phyloP scores from a whole-genome alignment of 257 asterid genomes.

The Anisodus acutangulus region DNA sequence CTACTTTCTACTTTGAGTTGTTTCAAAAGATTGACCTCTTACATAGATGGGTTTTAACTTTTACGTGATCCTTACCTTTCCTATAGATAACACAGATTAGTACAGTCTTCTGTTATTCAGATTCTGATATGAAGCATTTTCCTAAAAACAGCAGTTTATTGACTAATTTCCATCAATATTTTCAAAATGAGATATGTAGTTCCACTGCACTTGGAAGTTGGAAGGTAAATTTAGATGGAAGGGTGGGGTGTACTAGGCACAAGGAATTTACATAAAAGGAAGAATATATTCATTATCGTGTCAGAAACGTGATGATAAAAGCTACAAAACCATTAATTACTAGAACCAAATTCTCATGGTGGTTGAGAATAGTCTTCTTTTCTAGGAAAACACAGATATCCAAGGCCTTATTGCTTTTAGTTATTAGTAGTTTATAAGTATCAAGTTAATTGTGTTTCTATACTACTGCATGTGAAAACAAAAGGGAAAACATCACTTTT shows the following conservation, averaged over 20 bases:
- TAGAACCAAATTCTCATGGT: constrained; percentile 9
- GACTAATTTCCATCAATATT: neutral
- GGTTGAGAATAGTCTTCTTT: neutral
- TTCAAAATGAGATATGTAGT: neutral
- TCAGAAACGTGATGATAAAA: neutral
- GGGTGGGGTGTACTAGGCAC: neutral
- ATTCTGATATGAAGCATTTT: neutral
- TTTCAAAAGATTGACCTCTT: neutral
- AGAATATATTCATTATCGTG: neutral
- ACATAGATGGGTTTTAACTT: neutral
- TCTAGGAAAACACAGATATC: neutral
- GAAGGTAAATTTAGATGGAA: neutral
- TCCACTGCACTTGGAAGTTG: constrained; percentile 1
- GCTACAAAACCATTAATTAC: neutral
- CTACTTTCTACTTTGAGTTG: neutral
- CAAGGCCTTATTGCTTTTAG: neutral
- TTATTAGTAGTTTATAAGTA: neutral
- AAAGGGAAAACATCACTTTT: neutral
- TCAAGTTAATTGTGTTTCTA: neutral
- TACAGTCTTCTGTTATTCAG: neutral
- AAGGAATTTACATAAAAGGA: neutral
- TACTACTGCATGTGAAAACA: neutral
- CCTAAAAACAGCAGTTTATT: neutral
- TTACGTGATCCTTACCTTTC: neutral
- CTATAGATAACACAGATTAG: neutral